Evolutionary conservation across 2,329 filamentous ascomycete species (phyloP), one percentile per base, ranked within the genome.

Genomic region (Botrytis porri): DNA sequence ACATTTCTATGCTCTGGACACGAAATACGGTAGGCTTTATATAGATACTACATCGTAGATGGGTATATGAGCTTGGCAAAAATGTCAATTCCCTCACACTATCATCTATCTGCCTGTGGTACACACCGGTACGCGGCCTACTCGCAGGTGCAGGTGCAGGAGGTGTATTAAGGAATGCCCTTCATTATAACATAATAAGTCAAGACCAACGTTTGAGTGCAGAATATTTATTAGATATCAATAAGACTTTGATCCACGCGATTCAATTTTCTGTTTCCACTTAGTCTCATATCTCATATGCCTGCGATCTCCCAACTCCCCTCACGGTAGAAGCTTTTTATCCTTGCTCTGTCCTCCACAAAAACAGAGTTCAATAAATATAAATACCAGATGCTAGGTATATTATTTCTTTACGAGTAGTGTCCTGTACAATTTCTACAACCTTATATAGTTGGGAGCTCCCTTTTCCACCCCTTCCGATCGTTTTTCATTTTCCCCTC

Each of bases 251-350:
- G 43, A 48, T 25, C 63, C 29, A 25, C 41, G 41, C 61, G 32
- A 57, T 57, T 54, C 45, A 32, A 67, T 32, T 41, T 51, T 66
- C 4, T 7, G 20, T 37, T 66, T 51, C 63, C 57, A 29, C 51
- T 18, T 54, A 67, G 45, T 54, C 48, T 67, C 64, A 66, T 45
- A 54, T 54, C 48, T 67, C 64, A 66, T 45, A 54, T 67, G 64
- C 35, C 45, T 54, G 45, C 25, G 35, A 37, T 61, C 37, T 39
- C 37, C 22, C 59, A 39, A 12, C 35, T 29, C 54, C 25, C 45
- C 37, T 18, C 16, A 41, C 9, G 48, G n/a, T 41, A 35, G 48
- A 67, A 67, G 64, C 64, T 54, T 67, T 67, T 57, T 29, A 67
- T 41, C 64, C 64, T 54, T 67, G 48, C 35, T 3, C 25, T n/a